phyloP scores from a whole-genome alignment of 306 rosid genomes.

The Malus orientalis region DNA sequence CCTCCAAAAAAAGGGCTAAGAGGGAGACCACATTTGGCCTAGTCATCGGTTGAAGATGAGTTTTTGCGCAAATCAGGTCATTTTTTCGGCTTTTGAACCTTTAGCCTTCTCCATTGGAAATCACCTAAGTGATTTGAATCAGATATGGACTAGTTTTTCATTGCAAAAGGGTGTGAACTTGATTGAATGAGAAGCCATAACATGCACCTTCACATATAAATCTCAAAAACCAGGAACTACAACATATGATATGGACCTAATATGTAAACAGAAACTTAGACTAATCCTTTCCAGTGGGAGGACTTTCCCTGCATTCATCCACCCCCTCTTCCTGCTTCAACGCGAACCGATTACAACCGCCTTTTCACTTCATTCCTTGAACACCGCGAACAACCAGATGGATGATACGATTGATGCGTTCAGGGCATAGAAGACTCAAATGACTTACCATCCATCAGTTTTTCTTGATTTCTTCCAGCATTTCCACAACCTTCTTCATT shows the following conservation, averaged over 20 bases:
- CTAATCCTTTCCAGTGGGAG: constrained; percentile 1
- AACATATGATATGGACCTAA: neutral
- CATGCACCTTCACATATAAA: constrained; percentile 1
- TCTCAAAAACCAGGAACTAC: neutral
- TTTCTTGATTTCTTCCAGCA: constrained; percentile 76
- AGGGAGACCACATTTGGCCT: too few species aligned
- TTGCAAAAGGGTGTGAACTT: neutral
- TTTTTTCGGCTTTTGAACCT: too few species aligned
- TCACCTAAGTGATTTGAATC: neutral
- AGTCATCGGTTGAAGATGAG: too few species aligned
- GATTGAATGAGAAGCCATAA: neutral
- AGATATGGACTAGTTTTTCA: neutral
- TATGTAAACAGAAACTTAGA: constrained; percentile 10
- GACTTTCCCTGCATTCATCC: constrained; percentile 3
- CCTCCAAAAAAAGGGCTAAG: too few species aligned
- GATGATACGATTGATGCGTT: constrained; percentile 1
- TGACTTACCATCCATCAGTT: constrained; percentile 17
- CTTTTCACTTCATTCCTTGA: neutral
- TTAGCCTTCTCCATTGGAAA: too few species aligned
- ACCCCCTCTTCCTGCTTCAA: constrained; percentile 4
- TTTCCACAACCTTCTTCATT: constrained; percentile 92
- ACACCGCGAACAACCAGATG: neutral
- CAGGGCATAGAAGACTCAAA: neutral
- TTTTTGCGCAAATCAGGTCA: too few species aligned
- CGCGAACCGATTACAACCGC: neutral